These are phyloP conservation scores for Agaricales sp. DNA, from an alignment of 1,284 basidiomycete species.

Conservation along the genomic window DNA sequence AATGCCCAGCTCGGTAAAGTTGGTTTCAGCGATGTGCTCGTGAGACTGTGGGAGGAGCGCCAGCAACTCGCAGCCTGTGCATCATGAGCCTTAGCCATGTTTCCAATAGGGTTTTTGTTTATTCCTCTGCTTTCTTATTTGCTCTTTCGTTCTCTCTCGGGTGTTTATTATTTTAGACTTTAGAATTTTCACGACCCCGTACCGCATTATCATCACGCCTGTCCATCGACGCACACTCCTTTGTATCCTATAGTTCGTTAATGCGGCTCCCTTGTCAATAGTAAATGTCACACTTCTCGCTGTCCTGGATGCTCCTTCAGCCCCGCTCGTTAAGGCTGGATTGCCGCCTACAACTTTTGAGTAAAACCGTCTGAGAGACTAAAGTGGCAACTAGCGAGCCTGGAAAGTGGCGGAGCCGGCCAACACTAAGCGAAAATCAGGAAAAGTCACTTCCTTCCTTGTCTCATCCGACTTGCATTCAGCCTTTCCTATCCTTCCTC, in stretches of 20 bases:
- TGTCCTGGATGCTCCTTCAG: no score
- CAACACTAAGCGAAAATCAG: no score
- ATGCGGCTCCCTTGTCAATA: no score
- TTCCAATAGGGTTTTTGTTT: slow-evolving; percentile 7
- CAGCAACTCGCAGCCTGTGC: slow-evolving; percentile 20
- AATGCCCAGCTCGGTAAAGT: slow-evolving; percentile 81
- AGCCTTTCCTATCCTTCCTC: background rate
- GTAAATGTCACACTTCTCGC: no score
- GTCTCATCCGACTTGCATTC: background rate
- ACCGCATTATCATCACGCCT: background rate
- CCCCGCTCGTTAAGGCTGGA: no score
- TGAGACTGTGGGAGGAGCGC: slow-evolving; percentile 56
- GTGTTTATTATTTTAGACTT: slow-evolving; percentile 1
- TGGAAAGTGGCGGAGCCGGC: no score
- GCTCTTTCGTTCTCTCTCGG: background rate
- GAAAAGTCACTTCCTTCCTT: no score
- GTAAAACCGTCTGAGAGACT: no score
- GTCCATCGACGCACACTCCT: background rate
- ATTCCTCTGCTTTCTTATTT: background rate
- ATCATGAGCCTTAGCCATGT: slow-evolving; percentile 8
- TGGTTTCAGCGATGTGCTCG: slow-evolving; percentile 81
- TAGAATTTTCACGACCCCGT: background rate
- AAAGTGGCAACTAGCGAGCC: no score
- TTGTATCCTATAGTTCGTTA: background rate
- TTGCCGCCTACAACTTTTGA: no score